A percentile compares a stretch with the other conserved stretches of the same genome.
Conservation (phyloP, 306 rosid species). For the Cyamopsis tetragonoloba region DNA sequence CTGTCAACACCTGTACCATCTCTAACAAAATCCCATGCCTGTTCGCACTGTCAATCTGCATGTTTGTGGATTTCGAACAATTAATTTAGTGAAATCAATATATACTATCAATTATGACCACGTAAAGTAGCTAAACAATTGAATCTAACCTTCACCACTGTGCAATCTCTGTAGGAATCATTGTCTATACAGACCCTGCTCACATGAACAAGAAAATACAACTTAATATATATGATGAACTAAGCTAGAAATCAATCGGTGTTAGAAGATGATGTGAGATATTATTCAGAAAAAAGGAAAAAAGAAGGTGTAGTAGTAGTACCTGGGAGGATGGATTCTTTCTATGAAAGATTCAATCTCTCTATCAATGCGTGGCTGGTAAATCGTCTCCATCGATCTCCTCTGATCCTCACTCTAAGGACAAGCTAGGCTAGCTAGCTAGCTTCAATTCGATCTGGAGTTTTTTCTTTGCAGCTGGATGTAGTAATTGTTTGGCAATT, state of each 20-base stretch:
- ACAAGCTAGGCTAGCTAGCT: too few relatives aligned
- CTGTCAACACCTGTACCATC: conserved; percentile 73
- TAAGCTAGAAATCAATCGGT: background rate
- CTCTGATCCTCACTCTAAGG: conserved; percentile 5
- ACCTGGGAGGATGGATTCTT: conserved; percentile 74
- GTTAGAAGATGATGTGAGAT: background rate
- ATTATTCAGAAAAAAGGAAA: background rate
- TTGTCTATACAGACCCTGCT: conserved; percentile 70
- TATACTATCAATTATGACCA: too few relatives aligned
- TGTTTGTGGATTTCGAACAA: background rate
- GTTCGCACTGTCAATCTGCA: conserved; percentile 81
- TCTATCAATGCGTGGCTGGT: conserved; percentile 44
- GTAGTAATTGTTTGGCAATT: background rate
- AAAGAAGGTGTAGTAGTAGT: background rate
- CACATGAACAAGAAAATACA: background rate
- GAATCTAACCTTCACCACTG: conserved; percentile 59
- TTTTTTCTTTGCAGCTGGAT: too few relatives aligned
- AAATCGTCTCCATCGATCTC: conserved; percentile 40
- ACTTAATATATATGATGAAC: background rate
- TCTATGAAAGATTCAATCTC: conserved; percentile 59
- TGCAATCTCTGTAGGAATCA: conserved; percentile 48
- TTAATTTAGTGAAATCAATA: background rate
- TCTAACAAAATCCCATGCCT: conserved; percentile 63
- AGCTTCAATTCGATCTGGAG: background rate
- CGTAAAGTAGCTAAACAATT: background rate